These are phyloP conservation scores for Macrocybe gigantea DNA, from an alignment of 768 basidiomycete genomes.

Conservation along the genomic window DNA sequence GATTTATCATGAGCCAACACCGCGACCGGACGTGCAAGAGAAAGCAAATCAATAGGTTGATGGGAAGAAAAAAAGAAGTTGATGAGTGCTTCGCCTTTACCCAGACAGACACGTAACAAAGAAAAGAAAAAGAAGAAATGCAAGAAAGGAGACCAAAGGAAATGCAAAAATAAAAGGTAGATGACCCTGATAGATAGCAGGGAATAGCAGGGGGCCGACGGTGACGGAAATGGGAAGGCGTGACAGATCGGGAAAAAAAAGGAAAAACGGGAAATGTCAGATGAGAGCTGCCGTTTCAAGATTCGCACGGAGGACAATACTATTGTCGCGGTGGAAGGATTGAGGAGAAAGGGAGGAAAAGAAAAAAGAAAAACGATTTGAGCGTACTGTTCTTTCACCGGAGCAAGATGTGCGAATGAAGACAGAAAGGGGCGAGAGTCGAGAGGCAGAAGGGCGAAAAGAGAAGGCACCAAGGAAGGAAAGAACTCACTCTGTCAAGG, in stretches of 20 bases:
- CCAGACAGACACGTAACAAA: too few species aligned
- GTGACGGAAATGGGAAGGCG: background rate
- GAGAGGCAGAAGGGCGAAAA: constrained; percentile 14
- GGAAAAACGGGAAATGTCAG: background rate
- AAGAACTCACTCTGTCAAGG: constrained; percentile 3
- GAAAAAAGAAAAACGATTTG: constrained; percentile 18
- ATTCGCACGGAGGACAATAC: background rate
- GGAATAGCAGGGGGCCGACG: background rate
- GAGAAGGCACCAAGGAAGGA: constrained; percentile 12
- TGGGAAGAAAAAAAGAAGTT: too few species aligned
- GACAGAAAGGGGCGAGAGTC: constrained; percentile 25
- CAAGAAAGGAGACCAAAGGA: too few species aligned
- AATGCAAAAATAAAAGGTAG: too few species aligned
- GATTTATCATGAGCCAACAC: too few species aligned
- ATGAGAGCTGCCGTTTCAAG: constrained; percentile 1
- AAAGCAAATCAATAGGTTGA: too few species aligned
- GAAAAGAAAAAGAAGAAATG: too few species aligned
- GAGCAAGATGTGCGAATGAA: constrained; percentile 54
- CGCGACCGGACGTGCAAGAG: too few species aligned
- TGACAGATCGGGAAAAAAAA: background rate
- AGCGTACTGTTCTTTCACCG: constrained; percentile 28
- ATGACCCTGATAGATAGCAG: too few species aligned
- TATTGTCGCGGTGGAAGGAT: constrained; percentile 1
- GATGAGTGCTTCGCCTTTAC: too few species aligned
- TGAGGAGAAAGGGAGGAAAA: constrained; percentile 8